Percentiles rank a stretch among this genome's conserved stretches.
Evolutionary conservation across 192 early-diverging fungal genomes (phyloP).

Genomic region (Obelidium mucronatum): DNA sequence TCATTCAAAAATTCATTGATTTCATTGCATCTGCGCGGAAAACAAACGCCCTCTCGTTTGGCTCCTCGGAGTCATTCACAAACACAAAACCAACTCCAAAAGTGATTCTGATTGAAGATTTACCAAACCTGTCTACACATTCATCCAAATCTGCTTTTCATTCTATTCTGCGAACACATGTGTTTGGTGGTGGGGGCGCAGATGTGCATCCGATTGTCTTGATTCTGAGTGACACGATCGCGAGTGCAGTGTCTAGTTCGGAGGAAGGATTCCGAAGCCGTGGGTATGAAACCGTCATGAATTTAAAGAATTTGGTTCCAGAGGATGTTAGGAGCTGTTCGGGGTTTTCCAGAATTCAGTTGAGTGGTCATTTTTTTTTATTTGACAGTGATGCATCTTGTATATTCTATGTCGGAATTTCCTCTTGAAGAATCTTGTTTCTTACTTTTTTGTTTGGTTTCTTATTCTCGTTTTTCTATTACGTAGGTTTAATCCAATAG

Average conservation of each 20-base stretch:
- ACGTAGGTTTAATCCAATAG: conserved; percentile 52
- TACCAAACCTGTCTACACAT: conserved; percentile 46
- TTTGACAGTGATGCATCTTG: too few relatives aligned
- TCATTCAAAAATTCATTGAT: conserved; percentile 28
- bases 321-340: conserved; percentile 35
- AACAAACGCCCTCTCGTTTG: conserved; percentile 27
- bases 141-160: conserved; percentile 39
- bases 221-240: conserved; percentile 43
- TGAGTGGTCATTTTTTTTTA: too few relatives aligned
- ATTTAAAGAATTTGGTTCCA: conserved; percentile 35
- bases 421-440: too few relatives aligned
- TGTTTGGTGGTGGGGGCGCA: conserved; percentile 21
- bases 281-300: too few relatives aligned
- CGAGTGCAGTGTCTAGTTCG: not conserved
- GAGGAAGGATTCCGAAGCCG: not conserved
- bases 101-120: conserved; percentile 55
- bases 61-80: not conserved
- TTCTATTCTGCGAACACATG: conserved; percentile 37
- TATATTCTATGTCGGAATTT: too few relatives aligned
- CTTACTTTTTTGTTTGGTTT: too few relatives aligned
- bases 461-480: conserved; percentile 2
- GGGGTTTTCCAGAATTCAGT: conserved; percentile 44
- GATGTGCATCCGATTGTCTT: conserved; percentile 45
- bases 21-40: conserved; percentile 25
- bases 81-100: conserved; percentile 12